Conservation (phyloP, 805 yeast species). For the Ogataea degrootiae region DNA sequence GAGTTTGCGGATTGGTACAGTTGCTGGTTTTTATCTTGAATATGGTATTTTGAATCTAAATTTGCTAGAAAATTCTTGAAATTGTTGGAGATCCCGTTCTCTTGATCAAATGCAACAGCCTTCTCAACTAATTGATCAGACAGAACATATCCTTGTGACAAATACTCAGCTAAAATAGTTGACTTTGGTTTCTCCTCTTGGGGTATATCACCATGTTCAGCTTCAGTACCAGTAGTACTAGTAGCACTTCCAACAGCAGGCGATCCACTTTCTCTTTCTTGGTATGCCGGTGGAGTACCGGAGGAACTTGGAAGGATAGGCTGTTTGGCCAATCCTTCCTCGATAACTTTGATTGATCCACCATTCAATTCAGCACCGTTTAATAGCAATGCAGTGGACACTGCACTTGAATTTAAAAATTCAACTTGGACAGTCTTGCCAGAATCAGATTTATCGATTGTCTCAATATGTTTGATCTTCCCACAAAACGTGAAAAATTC, state of each 20-base stretch:
- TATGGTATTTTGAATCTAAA: constrained; percentile 58
- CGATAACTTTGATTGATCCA: constrained; percentile 43
- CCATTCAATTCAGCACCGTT: constrained; percentile 74
- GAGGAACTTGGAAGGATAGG: constrained; percentile 9
- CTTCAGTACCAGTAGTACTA: constrained; percentile 1
- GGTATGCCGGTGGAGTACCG: constrained; percentile 9
- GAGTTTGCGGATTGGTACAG: constrained; percentile 32
- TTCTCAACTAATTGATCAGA: constrained; percentile 56
- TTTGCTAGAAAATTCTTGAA: constrained; percentile 52
- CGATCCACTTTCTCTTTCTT: constrained; percentile 10
- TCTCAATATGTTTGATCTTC: constrained; percentile 33
- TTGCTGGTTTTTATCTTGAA: constrained; percentile 45
- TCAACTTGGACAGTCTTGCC: constrained; percentile 41
- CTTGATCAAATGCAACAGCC: constrained; percentile 60
- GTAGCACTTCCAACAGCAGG: constrained; percentile 6
- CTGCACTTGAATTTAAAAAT: constrained; percentile 57
- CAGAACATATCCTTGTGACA: constrained; percentile 67
- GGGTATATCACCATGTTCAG: constrained; percentile 36
- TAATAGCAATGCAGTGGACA: constrained; percentile 63
- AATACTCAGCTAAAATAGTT: constrained; percentile 69
- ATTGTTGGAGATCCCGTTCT: constrained; percentile 53
- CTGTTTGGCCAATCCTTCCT: constrained; percentile 23
- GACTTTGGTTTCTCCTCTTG: constrained; percentile 79
- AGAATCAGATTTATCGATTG: constrained; percentile 27
- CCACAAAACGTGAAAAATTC: constrained; percentile 80